Evolutionary conservation across 1,139 yeast genomes (phyloP), one percentile per base, ranked within the genome.

Genomic region (Oligophagozyma castellii): DNA sequence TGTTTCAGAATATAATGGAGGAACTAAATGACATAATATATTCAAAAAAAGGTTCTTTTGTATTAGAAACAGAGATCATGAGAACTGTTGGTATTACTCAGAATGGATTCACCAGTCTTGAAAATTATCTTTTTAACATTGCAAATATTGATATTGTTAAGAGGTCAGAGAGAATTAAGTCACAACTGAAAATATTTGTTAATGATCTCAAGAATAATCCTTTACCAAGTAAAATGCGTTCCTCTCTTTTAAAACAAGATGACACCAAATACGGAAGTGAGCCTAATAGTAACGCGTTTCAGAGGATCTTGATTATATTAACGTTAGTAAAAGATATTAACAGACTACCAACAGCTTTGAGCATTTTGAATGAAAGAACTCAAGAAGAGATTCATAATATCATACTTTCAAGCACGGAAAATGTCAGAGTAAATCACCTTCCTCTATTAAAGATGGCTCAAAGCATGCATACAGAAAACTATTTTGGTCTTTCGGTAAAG

Each of bases 21-120:
- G 95, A 84, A 47, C 58, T 84, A 24, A 76, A 73, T 37, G 69
- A 65, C 33, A 79, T 81, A 35, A 60, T 84, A 12, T 86, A 80
- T 47, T 60, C 80, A 32, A 78, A 75, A 42, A 36, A 44, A n/a
- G 37, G 38, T 5, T 26, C 30, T 13, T 14, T 23, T 5, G 23
- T 29, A 12, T 18, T 38, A 4, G 36, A 37, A 22, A 34, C 35
- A 19, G 36, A 39, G 27, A 36, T 46, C 6, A 23, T 43, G 12
- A 34, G 40, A 16, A 38, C 44, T 19, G 29, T 46, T 21, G 35
- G 42, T 23, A 29, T 32, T 21, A 26, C 42, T 13, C 46, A 43
- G 5, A 43, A 42, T 11, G 48, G 48, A 2, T 70, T 65, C 56
- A 54, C 64, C 12, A 64, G 60, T 35, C 56, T 72, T 37, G 80